Evolutionary conservation across 139 green algal species (phyloP).

Genomic region (Spirogloea muscicola): DNA sequence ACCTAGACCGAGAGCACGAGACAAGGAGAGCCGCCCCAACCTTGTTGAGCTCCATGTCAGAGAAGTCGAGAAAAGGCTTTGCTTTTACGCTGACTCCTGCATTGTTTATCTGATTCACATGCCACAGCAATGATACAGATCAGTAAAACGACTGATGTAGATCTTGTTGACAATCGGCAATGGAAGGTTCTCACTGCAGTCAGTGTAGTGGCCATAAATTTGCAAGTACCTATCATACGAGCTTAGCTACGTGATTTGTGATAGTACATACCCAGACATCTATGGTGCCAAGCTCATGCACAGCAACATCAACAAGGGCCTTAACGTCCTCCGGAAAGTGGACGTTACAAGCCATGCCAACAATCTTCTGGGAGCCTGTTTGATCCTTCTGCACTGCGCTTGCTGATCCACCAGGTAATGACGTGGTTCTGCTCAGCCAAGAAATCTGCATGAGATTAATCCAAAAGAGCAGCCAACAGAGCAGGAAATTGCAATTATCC

Average conservation of each 20-base stretch:
- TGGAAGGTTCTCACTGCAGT: no score
- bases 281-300: conserved; percentile 52
- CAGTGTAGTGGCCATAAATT: not conserved
- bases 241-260: no score
- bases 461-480: no score
- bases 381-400: not conserved
- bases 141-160: not conserved
- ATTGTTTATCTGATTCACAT: conserved; percentile 64
- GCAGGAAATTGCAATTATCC: no score
- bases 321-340: conserved; percentile 50
- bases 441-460: no score
- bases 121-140: not conserved
- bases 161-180: not conserved
- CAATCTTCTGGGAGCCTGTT: conserved; percentile 4
- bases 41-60: conserved; percentile 51
- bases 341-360: conserved; percentile 65
- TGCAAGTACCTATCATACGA: not conserved
- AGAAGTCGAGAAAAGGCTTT: conserved; percentile 56
- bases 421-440: not conserved
- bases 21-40: no score
- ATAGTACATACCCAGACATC: conserved; percentile 69
- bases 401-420: not conserved
- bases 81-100: conserved; percentile 67
- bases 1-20: no score
- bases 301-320: conserved; percentile 39